Evolutionary conservation across 805 yeast genomes (phyloP).

Genomic region (Kregervanrija delftensis): DNA sequence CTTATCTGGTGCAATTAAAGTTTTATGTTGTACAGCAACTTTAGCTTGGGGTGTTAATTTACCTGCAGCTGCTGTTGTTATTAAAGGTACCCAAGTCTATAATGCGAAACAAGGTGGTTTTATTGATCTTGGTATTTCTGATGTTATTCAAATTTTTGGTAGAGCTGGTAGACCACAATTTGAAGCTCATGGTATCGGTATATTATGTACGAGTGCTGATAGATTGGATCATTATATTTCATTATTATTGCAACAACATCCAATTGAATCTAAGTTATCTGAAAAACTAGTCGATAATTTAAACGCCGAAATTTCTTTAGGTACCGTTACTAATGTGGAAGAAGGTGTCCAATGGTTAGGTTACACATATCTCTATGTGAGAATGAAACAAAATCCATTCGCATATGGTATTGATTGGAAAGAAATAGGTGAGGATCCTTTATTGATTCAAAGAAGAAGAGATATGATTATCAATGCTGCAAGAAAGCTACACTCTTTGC

Average conservation of each 20-base stretch:
- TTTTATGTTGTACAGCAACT: constrained; percentile 92
- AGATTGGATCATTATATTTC: constrained; percentile 83
- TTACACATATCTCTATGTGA: constrained; percentile 85
- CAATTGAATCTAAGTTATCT: constrained; percentile 81
- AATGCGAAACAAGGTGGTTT: constrained; percentile 94
- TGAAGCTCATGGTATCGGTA: constrained; percentile 88
- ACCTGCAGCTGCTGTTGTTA: constrained; percentile 96
- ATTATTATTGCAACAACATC: constrained; percentile 86
- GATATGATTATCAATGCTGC: constrained; percentile 78
- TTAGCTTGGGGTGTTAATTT: constrained; percentile 99
- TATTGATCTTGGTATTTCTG: constrained; percentile 89
- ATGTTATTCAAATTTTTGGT: constrained; percentile 96
- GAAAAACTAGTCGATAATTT: constrained; percentile 81
- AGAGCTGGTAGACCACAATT: constrained; percentile 99
- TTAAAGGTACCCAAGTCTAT: constrained; percentile 94
- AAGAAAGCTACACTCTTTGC: constrained; percentile 70
- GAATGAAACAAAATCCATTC: constrained; percentile 93
- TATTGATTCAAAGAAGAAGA: constrained; percentile 63
- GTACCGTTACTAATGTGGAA: constrained; percentile 89
- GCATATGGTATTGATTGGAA: constrained; percentile 88
- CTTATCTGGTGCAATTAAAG: constrained; percentile 76
- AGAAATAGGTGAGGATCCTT: constrained; percentile 77
- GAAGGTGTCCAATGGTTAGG: constrained; percentile 99
- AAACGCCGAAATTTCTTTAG: constrained; percentile 93
- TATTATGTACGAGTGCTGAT: constrained; percentile 77